phyloP scores from a whole-genome alignment of 148 eudicot genomes.

The Talinum fruticosum region DNA sequence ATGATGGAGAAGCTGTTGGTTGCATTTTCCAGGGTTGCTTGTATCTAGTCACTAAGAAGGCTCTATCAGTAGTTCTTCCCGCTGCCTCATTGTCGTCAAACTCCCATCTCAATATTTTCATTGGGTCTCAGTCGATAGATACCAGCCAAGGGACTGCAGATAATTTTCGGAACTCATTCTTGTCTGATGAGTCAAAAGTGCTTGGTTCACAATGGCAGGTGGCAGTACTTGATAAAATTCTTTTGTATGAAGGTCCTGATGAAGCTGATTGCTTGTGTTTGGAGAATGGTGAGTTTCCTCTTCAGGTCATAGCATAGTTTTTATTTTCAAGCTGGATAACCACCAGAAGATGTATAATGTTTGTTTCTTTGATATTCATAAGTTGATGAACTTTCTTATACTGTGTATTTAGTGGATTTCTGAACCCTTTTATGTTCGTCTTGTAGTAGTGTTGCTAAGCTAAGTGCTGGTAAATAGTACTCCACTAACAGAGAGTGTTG shows the following conservation, averaged over 20 bases:
- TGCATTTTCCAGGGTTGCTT: slow-evolving; percentile 73
- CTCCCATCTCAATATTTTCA: slow-evolving; percentile 52
- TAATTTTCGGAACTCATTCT: slow-evolving; percentile 29
- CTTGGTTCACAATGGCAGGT: slow-evolving; percentile 74
- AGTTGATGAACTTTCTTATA: slow-evolving; percentile 2
- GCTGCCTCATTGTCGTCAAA: slow-evolving; percentile 63
- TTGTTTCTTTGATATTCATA: not conserved
- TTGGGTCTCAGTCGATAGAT: slow-evolving; percentile 37
- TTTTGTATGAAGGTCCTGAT: slow-evolving; percentile 79
- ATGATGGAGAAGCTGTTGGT: slow-evolving; percentile 62
- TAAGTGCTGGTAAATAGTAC: not conserved
- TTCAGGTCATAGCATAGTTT: slow-evolving; percentile 5
- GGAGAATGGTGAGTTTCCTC: slow-evolving; percentile 64
- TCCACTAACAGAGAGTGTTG: too few species aligned
- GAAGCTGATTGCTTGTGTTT: slow-evolving; percentile 78
- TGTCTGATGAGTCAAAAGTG: slow-evolving; percentile 24
- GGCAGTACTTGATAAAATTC: slow-evolving; percentile 75
- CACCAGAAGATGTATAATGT: not conserved
- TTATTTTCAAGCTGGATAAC: slow-evolving; percentile 12
- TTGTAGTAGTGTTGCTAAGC: not conserved
- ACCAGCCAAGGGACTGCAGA: slow-evolving; percentile 18
- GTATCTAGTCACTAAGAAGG: slow-evolving; percentile 66
- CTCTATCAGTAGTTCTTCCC: slow-evolving; percentile 84
- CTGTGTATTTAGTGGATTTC: not conserved
- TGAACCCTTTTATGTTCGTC: not conserved